Base-by-base conservation (phyloP, 306 rosid species). In the Gleditsia sinensis region DNA sequence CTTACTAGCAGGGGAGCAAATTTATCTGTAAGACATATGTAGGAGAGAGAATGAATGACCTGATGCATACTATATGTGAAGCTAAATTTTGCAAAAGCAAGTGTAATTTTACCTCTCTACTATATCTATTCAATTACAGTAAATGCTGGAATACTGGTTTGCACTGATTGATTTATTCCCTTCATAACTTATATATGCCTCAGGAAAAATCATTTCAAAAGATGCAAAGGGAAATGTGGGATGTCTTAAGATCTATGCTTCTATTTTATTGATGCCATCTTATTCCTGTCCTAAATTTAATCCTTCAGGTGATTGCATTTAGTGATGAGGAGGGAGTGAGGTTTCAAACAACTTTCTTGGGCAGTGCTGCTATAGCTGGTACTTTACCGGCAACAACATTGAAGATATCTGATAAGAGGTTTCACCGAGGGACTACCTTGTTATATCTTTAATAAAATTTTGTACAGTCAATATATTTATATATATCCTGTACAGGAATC, bases 321-420 rank as follows among this genome's bases (percentile, higher is more conserved):
- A 81, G 98, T 67, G 98, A 94, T 74, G 98, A 94, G 80, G 97
- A 91, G 73, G 98, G 98, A 72, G 97, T 94, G 23, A 88, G 96
- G 80, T 94, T 91, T 83, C 97, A 94, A 61, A 87, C 97, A 54
- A 94, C 98, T 64, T 94, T 91, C 81, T 85, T 94, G 75, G 97
- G 98, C 21, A 94, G 97, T 64, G 98, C 88, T 60, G 96, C 98
- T 25, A 3, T 94, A 50, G 95, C 97, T 45, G 97, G 97, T 67
- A 86, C 82, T 78, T 86, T 91, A 72, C 96, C 95, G 39, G 85
- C 58, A 62, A 84, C 88, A 37, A 78, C 88, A 61, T 72, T 91
- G 79, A 87, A 80, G 67, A 83, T 83, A 78, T 48, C 93, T 54
- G 97, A 94, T 86, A 91, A 90, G 79, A 94, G 97, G 98, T 91